Base-by-base conservation (phyloP, 345 rosid species). In the Lumnitzera racemosa region DNA sequence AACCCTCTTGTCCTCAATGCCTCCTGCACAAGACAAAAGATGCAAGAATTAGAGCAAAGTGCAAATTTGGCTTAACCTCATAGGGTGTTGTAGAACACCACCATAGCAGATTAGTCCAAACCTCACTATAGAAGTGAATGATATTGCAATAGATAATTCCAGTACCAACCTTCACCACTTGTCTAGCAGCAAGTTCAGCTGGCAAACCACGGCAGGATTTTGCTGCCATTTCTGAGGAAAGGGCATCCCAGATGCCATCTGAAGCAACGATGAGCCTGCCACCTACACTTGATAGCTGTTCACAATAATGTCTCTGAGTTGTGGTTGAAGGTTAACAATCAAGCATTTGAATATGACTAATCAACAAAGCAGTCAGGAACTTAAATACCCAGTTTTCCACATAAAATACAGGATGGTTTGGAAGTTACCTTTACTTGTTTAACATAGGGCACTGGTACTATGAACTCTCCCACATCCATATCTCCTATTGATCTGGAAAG, bases 401-500 rank as follows among this genome's bases (percentile, higher is more conserved):
- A 27, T 36, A 51, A 50, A 61, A 41, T 16, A 31, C 55, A 36
- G 50, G 64, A 43, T 61, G 46, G 17, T 3, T 55, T 15, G 0
- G 50, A 54, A 24, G 12, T 27, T 65, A 84, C 98, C 87, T 88
- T 89, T 48, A 91, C 96, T 87, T 91, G 98, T 74, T 89, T 91
- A 31, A 89, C 96, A 72, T 78, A 77, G 5, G 96, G 96, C 52
- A 91, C 77, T 31, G 96, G 98, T 65, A 87, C 98, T 63, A 89
- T 87, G 55, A 81, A 89, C 78, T 91, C 96, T 29, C 98, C 98
- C 13, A 89, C 96, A 78, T 91, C 96, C 83, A 78, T 82, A 75
- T 87, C 96, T 24, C 96, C 98, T 15, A 91, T 91, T 55, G 98
- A 91, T 77, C 98, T 79, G 16, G 96, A 89, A 70, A 91, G 92